Base-by-base conservation (phyloP, 352 stramenopile species). In the Plasmopara viticola region DNA sequence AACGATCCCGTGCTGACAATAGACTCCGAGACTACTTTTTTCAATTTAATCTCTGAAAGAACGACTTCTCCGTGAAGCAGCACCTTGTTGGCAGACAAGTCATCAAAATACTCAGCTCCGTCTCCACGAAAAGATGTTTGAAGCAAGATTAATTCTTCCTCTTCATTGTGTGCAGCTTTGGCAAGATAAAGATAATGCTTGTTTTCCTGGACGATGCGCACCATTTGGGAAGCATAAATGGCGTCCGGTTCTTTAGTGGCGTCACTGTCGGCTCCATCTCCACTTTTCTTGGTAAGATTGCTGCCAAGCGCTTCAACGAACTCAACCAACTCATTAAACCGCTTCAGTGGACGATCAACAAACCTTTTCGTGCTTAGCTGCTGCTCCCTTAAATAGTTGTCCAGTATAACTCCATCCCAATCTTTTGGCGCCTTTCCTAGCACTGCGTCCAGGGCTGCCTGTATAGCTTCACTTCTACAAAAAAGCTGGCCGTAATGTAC, bases 231-330 rank as follows among this genome's bases (percentile, higher is more conserved):
- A 25, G 20, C 20, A 25, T 25, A 25, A 25, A 25, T 25, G 20
- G 20, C 20, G 20, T 25, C 1, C 20, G 20, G 20, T 25, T 25
- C 20, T 25, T 25, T 25, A 25, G 20, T 25, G 20, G 20, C 3
- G 20, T 25, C 20, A 25, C 20, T 25, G 20, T 25, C 20, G 20
- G 20, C 20, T 25, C 20, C 20, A 25, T 25, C 20, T 25, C 20
- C 20, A 25, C 20, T 25, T 3, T 25, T 25, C 20, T 25, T 3
- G 20, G 20, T 25, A 25, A 25, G 20, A 25, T 3, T 49, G 8
- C 64, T 65, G 54, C 63, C 63, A 29, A 75, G 54, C 2, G 53
- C 56, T 46, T 72, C 53, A 6, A 68, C 66, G 25, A 72, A 72
- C 37, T 70, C 54, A 31, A 75, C 51, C 14, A 72, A 18, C 20